phyloP scores from a whole-genome alignment of 108 stramenopile genomes.

The Fragilaria crotonensis region DNA sequence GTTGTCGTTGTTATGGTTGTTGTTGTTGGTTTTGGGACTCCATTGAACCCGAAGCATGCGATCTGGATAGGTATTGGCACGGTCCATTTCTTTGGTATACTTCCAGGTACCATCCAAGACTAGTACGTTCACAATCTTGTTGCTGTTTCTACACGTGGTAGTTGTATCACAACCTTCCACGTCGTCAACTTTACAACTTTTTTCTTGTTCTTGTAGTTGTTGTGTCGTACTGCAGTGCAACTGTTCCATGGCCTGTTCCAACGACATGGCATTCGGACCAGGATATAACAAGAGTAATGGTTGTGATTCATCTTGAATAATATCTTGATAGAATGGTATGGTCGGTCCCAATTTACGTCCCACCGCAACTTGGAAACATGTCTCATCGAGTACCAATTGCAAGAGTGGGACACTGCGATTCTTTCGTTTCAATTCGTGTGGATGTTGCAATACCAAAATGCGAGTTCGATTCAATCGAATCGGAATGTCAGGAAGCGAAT shows the following conservation, averaged over 20 bases:
- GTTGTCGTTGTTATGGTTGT: neutral
- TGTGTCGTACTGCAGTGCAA: conserved; percentile 8
- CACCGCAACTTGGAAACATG: conserved; percentile 17
- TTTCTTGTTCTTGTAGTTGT: conserved; percentile 10
- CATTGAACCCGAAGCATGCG: conserved; percentile 44
- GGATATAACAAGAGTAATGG: conserved; percentile 23
- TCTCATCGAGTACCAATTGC: conserved; percentile 27
- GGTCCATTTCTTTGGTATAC: conserved; percentile 71
- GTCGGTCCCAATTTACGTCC: neutral
- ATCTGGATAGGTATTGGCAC: conserved; percentile 39
- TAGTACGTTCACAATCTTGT: conserved; percentile 36
- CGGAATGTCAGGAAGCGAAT: conserved; percentile 29
- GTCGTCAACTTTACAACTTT: neutral
- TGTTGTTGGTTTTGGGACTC: conserved; percentile 12
- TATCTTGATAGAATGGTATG: neutral
- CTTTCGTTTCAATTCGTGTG: conserved; percentile 57
- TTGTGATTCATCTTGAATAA: neutral
- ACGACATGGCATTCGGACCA: conserved; percentile 22
- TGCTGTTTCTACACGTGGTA: neutral
- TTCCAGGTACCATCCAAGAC: conserved; percentile 81
- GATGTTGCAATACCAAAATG: conserved; percentile 64
- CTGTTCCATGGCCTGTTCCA: conserved; percentile 25
- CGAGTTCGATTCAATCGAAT: conserved; percentile 30
- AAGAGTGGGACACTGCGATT: conserved; percentile 64
- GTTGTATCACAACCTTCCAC: neutral